Evolutionary conservation across 2,329 filamentous ascomycete species (phyloP), one percentile per base, ranked within the genome.

Genomic region (Biscogniauxia sp.): DNA sequence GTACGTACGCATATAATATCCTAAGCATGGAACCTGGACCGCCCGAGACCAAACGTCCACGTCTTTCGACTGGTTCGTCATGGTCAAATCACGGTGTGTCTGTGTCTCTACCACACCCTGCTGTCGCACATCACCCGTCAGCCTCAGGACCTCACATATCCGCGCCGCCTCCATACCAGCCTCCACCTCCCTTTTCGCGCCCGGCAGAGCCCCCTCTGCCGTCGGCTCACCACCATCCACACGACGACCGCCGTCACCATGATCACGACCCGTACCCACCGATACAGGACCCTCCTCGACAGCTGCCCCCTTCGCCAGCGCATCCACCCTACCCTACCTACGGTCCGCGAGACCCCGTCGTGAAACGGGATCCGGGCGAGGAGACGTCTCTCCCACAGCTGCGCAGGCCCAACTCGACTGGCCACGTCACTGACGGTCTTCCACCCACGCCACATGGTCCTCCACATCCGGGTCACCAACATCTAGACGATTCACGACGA

Each of bases 1-100:
- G 68, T 69, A 66, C 63, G 64, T 67, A 72, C 63, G 64, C 68
- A 72, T 71, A 74, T 79, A 78, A 80, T 78, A 75, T 71, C 70
- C 70, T 74, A 74, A 83, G 76, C 80, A 87, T 87, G 85, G 84
- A 87, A 77, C 77, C 78, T 78, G 82, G 78, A 75, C 80, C 75
- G 76, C 83, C 83, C 71, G 83, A 86, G 71, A 77, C 75, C 72
- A 87, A 87, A 79, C 83, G 84, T 72, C 82, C 81, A 74, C 84
- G 84, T 77, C 78, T 86, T 68, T 76, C 74, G 68, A 75, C 75
- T 70, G 73, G 71, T 74, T 73, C 79, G 73, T 81, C 81, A 73
- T 78, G 78, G 79, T 72, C 76, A 74, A 78, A 77, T 75, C 75
- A 78, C 76, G 73, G 75, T 66, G 75, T 79, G 69, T 79, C 80